Evolutionary conservation across 1,139 yeast species (phyloP), one percentile per base, ranked within the genome.

Genomic region (Kurtzmaniella quercitrusa): DNA sequence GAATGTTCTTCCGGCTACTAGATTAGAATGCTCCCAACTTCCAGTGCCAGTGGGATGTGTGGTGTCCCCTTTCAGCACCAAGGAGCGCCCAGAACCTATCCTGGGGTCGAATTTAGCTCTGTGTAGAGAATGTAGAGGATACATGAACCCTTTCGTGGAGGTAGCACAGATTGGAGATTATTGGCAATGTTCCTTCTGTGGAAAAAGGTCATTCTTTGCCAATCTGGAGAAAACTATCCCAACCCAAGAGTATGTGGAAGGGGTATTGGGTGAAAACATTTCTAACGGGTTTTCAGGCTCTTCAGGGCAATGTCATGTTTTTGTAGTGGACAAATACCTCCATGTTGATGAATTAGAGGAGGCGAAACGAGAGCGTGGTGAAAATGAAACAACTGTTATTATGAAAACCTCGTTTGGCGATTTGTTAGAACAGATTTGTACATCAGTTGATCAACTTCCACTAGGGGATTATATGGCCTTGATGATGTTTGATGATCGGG

Each of bases 1-100:
- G 84, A 75, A 79, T 54, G 65, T 75, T 1, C 72, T 80, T 50
- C 75, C 77, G 0, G 58, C 65, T 18, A 70, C 75, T 0, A 55
- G 72, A 33, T 52, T 68, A 8, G 75, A 71, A 46, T 65, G 61
- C 8, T 54, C 65, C 0, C 62, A 56, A 25, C 47, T 69, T 38
- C 58, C 63, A 48, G 57, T 68, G 2, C 75, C 75, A 1, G 41
- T 70, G 36, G 77, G 74, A 6, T 69, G 75, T 47, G 48, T 70
- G 17, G 66, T 59, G 45, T 51, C 65, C 0, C 75, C 75, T 6
- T 51, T 65, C 11, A 46, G 50, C 33, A 39, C 41, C 10, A 23
- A 52, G 39, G 31, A 38, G 8, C 37, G 40, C 6, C 42, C 40
- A 3, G 12, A 23, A 41, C 37, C 34, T 40, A 25, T 40, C 10